Percentiles rank a stretch among this genome's conserved stretches.
phyloP scores from a whole-genome alignment of 805 yeast species.

The Schwanniomyces occidentalis region DNA sequence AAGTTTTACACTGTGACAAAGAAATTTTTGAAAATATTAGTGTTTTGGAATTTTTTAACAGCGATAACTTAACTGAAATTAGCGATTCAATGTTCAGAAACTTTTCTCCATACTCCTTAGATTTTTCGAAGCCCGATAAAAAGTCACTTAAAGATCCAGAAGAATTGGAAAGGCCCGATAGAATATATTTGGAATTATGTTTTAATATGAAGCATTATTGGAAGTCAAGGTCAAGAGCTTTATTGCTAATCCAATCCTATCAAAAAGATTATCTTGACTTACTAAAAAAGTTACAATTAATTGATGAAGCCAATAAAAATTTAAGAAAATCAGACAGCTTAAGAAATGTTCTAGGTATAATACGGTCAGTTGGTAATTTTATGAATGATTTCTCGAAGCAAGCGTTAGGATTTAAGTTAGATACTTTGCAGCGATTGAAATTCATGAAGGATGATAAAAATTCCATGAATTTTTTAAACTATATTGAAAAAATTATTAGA shows the following conservation, averaged over 20 bases:
- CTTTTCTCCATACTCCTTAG: slow-evolving; percentile 77
- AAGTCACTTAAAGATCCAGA: slow-evolving; percentile 63
- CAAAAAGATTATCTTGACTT: slow-evolving; percentile 79
- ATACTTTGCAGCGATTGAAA: slow-evolving; percentile 84
- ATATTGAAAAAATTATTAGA: slow-evolving; percentile 87
- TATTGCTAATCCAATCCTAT: slow-evolving; percentile 65
- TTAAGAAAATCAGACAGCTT: slow-evolving; percentile 67
- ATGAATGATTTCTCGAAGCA: slow-evolving; percentile 94
- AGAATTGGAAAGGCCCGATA: slow-evolving; percentile 84
- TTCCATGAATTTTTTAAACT: slow-evolving; percentile 85
- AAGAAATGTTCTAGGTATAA: slow-evolving; percentile 74
- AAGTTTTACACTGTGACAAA: slow-evolving; percentile 72
- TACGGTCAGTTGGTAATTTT: slow-evolving; percentile 89
- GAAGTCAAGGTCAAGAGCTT: slow-evolving; percentile 87
- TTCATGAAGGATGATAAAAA: slow-evolving; percentile 89
- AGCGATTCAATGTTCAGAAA: slow-evolving; percentile 69
- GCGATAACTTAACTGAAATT: slow-evolving; percentile 72
- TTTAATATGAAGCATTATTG: slow-evolving; percentile 86
- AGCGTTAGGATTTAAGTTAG: slow-evolving; percentile 88
- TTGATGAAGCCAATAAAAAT: slow-evolving; percentile 74
- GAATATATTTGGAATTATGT: slow-evolving; percentile 77
- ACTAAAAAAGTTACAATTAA: slow-evolving; percentile 58
- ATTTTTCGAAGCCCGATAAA: slow-evolving; percentile 52
- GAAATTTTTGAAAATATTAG: slow-evolving; percentile 69
- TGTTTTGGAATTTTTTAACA: slow-evolving; percentile 81